Conservation (phyloP, 2,329 filamentous ascomycete genomes). For the Penicillium sp. region DNA sequence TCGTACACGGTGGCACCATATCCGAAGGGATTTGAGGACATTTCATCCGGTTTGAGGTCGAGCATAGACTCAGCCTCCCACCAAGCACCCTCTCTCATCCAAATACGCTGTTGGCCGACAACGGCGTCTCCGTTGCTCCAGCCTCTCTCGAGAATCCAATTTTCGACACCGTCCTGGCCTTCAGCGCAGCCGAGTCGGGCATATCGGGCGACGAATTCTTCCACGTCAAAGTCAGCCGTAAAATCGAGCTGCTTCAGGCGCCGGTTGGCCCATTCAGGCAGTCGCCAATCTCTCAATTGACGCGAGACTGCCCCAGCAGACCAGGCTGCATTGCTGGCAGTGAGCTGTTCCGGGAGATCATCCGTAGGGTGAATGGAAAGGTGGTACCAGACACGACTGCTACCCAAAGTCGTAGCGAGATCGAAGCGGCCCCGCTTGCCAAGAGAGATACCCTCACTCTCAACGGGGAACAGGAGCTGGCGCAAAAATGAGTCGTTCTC, state of each 20-base stretch:
- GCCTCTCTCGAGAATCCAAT: slow-evolving; percentile 88
- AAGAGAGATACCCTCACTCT: slow-evolving; percentile 76
- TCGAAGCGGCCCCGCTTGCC: slow-evolving; percentile 79
- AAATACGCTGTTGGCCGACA: slow-evolving; percentile 85
- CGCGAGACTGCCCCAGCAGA: slow-evolving; percentile 90
- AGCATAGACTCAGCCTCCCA: slow-evolving; percentile 98
- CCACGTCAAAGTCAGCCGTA: slow-evolving; percentile 92
- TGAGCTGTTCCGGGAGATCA: slow-evolving; percentile 72
- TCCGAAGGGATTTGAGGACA: slow-evolving; percentile 49
- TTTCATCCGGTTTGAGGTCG: slow-evolving; percentile 73
- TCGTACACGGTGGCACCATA: slow-evolving; percentile 65
- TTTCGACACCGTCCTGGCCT: slow-evolving; percentile 89
- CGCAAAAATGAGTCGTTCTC: slow-evolving; percentile 82
- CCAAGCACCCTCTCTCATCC: slow-evolving; percentile 93
- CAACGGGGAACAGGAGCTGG: slow-evolving; percentile 75
- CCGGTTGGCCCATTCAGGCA: slow-evolving; percentile 95
- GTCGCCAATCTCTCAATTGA: slow-evolving; percentile 87
- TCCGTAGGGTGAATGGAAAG: slow-evolving; percentile 90
- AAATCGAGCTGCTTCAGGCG: slow-evolving; percentile 90
- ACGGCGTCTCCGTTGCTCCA: slow-evolving; percentile 99
- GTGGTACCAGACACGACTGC: slow-evolving; percentile 94
- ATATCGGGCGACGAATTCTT: slow-evolving; percentile 88
- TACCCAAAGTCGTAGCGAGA: slow-evolving; percentile 70
- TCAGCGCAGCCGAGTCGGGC: slow-evolving; percentile 81
- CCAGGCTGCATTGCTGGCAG: slow-evolving; percentile 78